Base-by-base conservation (phyloP, 257 asterid species). In the Pogostemon cablin region DNA sequence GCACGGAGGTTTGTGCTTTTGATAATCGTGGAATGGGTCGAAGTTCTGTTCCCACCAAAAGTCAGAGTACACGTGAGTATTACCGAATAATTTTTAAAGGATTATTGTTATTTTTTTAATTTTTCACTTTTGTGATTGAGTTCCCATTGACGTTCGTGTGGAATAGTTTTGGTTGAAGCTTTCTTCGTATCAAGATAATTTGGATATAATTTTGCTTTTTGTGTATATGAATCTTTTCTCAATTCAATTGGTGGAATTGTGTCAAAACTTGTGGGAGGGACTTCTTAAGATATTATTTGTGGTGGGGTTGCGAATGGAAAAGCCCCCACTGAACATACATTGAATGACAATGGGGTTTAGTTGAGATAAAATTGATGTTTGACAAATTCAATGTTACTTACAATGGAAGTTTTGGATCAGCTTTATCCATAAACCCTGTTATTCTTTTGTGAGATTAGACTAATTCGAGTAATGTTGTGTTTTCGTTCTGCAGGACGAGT, bases 1-100 rank as follows among this genome's bases (percentile, higher is more conserved):
- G 79, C 47, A 75, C 84, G 68, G 93, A 95, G 86, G 93, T 95
- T 46, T 95, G 98, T 69, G 96, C 96, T 48, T 86, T 95, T 62
- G 99, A 95, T 80, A 95, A 95, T 67, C 96, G 99, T n/a, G 98
- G 99, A 77, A 81, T 95, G 88, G 99, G 98, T 11, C 88, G 69
- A 71, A 95, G 98, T 86, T 88, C 98, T 54, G 80, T 95, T 57
- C 98, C 99, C 62, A 83, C 86, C 52, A 86, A 90, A 91, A 88
- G 63, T 77, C 95, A 1, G 88, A 91, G 62, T 95, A 95, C 35
- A 85, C 95, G 99, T 95, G 83, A 84, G 96, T 83, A 17, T 40
- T 77, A 3, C 65, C 32, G 11, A 46, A 56, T 11, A 10, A 58
- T 56, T 62, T 48, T 65, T n/a, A 12, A 38, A 38, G 10, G 9